Conservation (phyloP, 441 rosid genomes). For the Daphne laureola region DNA sequence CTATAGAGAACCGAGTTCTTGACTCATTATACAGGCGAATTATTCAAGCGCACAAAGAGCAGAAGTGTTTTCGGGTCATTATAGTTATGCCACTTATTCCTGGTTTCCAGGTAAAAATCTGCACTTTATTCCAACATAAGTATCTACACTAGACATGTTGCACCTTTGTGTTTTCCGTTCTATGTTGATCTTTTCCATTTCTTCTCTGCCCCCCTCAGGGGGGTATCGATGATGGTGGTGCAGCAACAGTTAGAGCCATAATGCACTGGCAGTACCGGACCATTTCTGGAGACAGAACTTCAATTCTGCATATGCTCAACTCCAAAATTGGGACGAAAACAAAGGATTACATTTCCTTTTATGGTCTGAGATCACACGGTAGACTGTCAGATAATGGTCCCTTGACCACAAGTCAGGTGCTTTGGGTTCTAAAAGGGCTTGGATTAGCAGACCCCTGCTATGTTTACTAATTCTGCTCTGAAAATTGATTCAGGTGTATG, state of each 20-base stretch:
- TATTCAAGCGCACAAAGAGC: constrained; percentile 44
- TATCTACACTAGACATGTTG: neutral
- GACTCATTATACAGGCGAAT: constrained; percentile 58
- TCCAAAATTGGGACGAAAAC: constrained; percentile 43
- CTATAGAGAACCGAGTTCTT: constrained; percentile 47
- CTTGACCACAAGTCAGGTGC: constrained; percentile 57
- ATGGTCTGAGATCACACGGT: constrained; percentile 53
- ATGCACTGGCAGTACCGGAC: constrained; percentile 78
- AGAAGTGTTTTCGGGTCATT: constrained; percentile 50
- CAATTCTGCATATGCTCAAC: constrained; percentile 48
- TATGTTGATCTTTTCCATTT: constrained; percentile 3
- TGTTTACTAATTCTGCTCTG: constrained; percentile 1
- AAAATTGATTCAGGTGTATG: constrained; percentile 36
- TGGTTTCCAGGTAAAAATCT: constrained; percentile 53
- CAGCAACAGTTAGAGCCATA: constrained; percentile 74
- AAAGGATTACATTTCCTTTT: constrained; percentile 52
- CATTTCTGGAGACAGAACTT: constrained; percentile 47
- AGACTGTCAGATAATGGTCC: constrained; percentile 43
- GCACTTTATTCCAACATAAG: constrained; percentile 3
- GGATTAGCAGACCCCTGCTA: neutral
- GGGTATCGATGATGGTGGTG: constrained; percentile 67
- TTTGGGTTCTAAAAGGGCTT: neutral
- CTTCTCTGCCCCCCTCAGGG: constrained; percentile 28
- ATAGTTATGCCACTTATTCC: constrained; percentile 66
- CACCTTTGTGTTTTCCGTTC: neutral